A percentile compares a stretch with the other conserved stretches of the same genome.
Evolutionary conservation across 2,329 filamentous ascomycete genomes (phyloP).

Genomic region (Trichoderma endophyticum): DNA sequence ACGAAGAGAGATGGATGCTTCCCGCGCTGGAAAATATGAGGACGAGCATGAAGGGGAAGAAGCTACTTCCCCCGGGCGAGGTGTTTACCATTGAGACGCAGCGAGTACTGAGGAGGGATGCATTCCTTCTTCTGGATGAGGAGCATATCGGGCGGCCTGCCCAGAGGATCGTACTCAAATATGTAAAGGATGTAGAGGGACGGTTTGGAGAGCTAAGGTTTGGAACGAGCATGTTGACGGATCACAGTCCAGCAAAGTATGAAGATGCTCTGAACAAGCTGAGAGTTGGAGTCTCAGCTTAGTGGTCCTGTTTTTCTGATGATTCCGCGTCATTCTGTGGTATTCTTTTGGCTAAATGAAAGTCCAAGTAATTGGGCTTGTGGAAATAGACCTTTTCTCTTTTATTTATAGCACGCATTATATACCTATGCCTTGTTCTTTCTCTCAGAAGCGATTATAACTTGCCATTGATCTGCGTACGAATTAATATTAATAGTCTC

Average conservation of each 20-base stretch:
- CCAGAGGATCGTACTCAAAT: conserved; percentile 65
- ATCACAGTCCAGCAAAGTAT: conserved; percentile 73
- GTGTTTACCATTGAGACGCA: conserved; percentile 70
- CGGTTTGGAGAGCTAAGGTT: conserved; percentile 69
- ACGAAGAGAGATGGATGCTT: conserved; percentile 64
- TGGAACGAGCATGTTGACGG: conserved; percentile 68
- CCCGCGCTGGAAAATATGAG: conserved; percentile 64
- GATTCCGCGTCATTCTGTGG: neutral
- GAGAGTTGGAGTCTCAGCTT: conserved; percentile 40
- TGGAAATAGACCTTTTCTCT: neutral
- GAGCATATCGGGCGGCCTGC: conserved; percentile 61
- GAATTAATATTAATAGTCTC: neutral
- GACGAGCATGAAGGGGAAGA: conserved; percentile 64
- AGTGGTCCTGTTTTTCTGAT: neutral
- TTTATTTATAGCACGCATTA: neutral
- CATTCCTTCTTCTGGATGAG: conserved; percentile 49
- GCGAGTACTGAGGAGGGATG: conserved; percentile 63
- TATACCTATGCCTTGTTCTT: neutral
- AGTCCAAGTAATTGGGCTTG: neutral
- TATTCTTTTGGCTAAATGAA: neutral
- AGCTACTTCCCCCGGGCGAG: conserved; percentile 72
- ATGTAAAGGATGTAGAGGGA: conserved; percentile 67
- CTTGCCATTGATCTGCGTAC: neutral
- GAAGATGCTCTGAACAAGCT: conserved; percentile 66
- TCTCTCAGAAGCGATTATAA: neutral